Conservation (phyloP, 257 asterid genomes). For the Nicotiana paniculata region DNA sequence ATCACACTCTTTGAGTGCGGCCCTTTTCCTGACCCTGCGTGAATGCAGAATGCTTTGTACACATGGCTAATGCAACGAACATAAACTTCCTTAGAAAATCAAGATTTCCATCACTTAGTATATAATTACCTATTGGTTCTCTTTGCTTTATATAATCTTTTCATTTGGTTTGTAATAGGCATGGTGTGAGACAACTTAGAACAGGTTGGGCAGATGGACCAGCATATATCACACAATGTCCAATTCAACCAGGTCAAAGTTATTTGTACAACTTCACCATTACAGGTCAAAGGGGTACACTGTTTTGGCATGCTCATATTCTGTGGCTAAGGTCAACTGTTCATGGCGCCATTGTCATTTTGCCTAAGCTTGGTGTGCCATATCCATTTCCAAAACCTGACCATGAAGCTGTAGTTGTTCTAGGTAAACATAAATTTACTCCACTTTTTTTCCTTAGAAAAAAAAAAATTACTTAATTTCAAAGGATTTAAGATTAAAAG, state of each 20-base stretch:
- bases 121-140: neutral
- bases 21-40: no score
- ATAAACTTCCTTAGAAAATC: neutral
- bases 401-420: slow-evolving; percentile 43
- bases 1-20: no score
- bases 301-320: slow-evolving; percentile 68
- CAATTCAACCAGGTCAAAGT: slow-evolving; percentile 57
- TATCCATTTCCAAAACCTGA: slow-evolving; percentile 67
- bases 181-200: slow-evolving; percentile 56
- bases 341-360: slow-evolving; percentile 59
- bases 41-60: no score
- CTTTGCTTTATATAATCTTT: neutral
- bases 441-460: neutral
- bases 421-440: slow-evolving; percentile 28
- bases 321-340: slow-evolving; percentile 63
- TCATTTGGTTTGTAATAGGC: slow-evolving; percentile 32
- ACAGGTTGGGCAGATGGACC: slow-evolving; percentile 84
- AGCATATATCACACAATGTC: slow-evolving; percentile 68
- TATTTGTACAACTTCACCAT: slow-evolving; percentile 57
- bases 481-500: neutral
- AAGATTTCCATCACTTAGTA: neutral
- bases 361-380: slow-evolving; percentile 55
- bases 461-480: neutral
- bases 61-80: neutral
- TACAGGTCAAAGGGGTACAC: slow-evolving; percentile 65